Percentiles rank a stretch among this genome's conserved stretches.
Conservation (phyloP, 2,329 filamentous ascomycete species). For the Aspergillus sojae region DNA sequence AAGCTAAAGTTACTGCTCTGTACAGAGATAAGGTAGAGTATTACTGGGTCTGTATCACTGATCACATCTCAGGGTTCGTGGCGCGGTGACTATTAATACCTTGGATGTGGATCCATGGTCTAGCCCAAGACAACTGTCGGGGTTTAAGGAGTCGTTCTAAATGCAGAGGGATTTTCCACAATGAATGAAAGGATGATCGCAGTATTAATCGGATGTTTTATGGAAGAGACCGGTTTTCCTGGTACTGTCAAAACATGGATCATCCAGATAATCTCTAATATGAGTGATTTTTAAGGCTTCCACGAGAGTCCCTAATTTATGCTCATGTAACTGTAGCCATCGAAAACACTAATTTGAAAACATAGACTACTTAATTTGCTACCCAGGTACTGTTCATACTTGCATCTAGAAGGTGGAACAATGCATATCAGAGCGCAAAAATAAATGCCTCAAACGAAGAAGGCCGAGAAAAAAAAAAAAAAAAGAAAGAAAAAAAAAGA, state of each 20-base stretch:
- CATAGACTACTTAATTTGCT: background rate
- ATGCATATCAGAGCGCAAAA: constrained; percentile 4
- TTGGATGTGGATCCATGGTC: constrained; percentile 20
- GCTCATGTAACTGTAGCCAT: constrained; percentile 1
- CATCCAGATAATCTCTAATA: constrained; percentile 5
- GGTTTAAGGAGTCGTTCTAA: background rate
- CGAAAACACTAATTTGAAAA: background rate
- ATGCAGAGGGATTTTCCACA: constrained; percentile 19
- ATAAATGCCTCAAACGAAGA: constrained; percentile 11
- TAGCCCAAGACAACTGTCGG: constrained; percentile 18
- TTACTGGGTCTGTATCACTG: constrained; percentile 4
- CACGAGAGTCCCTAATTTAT: constrained; percentile 3
- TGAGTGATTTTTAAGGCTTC: constrained; percentile 4
- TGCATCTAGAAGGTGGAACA: constrained; percentile 3
- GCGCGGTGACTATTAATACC: constrained; percentile 22
- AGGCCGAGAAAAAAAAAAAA: background rate
- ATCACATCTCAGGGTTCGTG: constrained; percentile 5
- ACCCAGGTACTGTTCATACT: background rate
- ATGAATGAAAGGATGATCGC: constrained; percentile 9
- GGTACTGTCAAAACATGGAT: constrained; percentile 9
- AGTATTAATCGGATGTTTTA: background rate
- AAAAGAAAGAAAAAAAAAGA: background rate
- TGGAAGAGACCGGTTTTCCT: constrained; percentile 3
- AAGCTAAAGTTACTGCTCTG: background rate
- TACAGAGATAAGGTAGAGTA: background rate